Percentiles rank a stretch among this genome's conserved stretches.
Conservation (phyloP, 441 rosid genomes). For the Kokia cookei region DNA sequence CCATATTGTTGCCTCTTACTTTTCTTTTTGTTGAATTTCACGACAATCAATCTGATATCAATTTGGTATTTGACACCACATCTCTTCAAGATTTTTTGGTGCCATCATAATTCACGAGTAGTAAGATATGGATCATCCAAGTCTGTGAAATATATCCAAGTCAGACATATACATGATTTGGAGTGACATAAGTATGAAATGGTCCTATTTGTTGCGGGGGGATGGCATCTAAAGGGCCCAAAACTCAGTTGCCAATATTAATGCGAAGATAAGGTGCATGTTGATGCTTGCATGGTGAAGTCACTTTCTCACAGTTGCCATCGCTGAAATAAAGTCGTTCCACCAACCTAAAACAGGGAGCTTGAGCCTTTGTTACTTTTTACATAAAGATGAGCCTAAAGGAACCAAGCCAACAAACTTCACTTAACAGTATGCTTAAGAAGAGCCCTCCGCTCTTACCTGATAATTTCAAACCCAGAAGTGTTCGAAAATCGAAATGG, state of each 20-base stretch:
- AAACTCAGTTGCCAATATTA: neutral
- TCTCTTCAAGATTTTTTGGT: neutral
- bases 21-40: neutral
- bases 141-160: too few species aligned
- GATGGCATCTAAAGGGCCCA: neutral
- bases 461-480: neutral
- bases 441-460: neutral
- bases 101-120: neutral
- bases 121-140: too few species aligned
- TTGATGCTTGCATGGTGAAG: conserved; percentile 13
- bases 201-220: conserved; percentile 20
- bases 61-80: neutral
- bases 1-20: conserved; percentile 12
- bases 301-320: conserved; percentile 24
- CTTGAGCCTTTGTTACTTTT: neutral
- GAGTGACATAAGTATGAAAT: neutral
- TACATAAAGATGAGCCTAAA: neutral
- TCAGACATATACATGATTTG: neutral
- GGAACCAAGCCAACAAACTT: neutral
- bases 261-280: conserved; percentile 4
- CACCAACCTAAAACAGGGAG: neutral
- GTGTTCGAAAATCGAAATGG: neutral
- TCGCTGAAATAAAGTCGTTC: neutral
- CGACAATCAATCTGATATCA: conserved; percentile 4
- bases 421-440: neutral